Percentiles rank a stretch among this genome's conserved stretches.
Evolutionary conservation across 1,139 yeast genomes (phyloP).

Genomic region (Geotrichum candidum): DNA sequence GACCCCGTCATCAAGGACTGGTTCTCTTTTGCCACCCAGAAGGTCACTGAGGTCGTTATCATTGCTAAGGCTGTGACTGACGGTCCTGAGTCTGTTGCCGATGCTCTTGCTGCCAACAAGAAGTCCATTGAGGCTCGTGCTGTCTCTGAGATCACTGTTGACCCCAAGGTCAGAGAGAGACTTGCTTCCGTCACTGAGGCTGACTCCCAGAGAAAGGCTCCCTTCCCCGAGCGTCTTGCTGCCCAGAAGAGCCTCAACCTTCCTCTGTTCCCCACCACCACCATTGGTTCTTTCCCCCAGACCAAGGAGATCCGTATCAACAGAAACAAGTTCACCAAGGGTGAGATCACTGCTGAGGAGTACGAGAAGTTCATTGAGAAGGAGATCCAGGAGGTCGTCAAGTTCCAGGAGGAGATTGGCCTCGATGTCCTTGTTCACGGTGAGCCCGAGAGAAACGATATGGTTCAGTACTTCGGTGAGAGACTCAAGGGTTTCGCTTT

Average conservation of each 20-base stretch:
- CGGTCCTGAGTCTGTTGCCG: slow-evolving; percentile 48
- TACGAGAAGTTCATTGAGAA: slow-evolving; percentile 94
- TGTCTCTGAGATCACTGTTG: slow-evolving; percentile 83
- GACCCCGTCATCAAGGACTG: slow-evolving; percentile 90
- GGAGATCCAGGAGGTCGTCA: slow-evolving; percentile 91
- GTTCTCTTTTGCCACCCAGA: slow-evolving; percentile 92
- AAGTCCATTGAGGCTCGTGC: slow-evolving; percentile 56
- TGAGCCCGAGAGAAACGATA: slow-evolving; percentile 99
- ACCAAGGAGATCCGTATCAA: slow-evolving; percentile 97
- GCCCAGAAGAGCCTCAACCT: slow-evolving; percentile 89
- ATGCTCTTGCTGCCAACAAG: slow-evolving; percentile 73
- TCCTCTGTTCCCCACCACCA: slow-evolving; percentile 99
- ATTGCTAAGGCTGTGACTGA: slow-evolving; percentile 77
- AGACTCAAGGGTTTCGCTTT: slow-evolving; percentile 58
- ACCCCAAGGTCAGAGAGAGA: slow-evolving; percentile 29
- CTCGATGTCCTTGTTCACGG: slow-evolving; percentile 98
- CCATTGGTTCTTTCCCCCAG: slow-evolving; percentile 99
- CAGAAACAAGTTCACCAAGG: slow-evolving; percentile 98
- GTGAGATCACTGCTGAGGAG: slow-evolving; percentile 88
- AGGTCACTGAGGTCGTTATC: slow-evolving; percentile 82
- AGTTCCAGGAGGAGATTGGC: slow-evolving; percentile 98
- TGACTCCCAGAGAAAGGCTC: slow-evolving; percentile 57
- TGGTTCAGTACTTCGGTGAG: slow-evolving; percentile 99
- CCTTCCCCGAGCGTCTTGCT: slow-evolving; percentile 80
- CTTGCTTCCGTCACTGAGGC: slow-evolving; percentile 67